phyloP scores from a whole-genome alignment of 345 rosid species.

The Aurinia saxatilis region DNA sequence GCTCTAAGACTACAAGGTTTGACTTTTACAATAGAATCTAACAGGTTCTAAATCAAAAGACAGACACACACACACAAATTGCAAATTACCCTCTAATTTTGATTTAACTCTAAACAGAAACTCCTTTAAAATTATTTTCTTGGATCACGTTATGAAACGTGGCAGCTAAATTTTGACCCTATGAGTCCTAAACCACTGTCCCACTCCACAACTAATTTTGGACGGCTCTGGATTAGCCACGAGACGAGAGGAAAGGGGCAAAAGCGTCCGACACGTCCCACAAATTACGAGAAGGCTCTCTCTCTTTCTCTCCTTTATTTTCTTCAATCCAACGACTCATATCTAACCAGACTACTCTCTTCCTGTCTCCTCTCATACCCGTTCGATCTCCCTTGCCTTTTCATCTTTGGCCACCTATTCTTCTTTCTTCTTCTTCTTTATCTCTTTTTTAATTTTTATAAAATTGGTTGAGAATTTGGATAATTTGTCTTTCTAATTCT shows the following conservation, averaged over 20 bases:
- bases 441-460: not conserved
- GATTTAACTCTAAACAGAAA: not conserved
- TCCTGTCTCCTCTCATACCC: slow-evolving; percentile 20
- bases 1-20: not conserved
- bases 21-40: slow-evolving; percentile 13
- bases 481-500: slow-evolving; percentile 16
- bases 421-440: not conserved
- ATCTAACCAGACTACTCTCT: slow-evolving; percentile 1
- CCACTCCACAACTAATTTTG: not conserved
- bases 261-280: slow-evolving; percentile 26
- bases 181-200: not conserved
- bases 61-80: not conserved
- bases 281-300: slow-evolving; percentile 23
- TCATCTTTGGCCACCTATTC: slow-evolving; percentile 19
- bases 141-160: slow-evolving; percentile 26
- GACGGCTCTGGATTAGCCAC: slow-evolving; percentile 24
- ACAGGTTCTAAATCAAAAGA: not conserved
- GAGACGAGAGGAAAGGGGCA: not conserved
- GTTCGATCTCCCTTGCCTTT: slow-evolving; percentile 22
- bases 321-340: slow-evolving; percentile 12
- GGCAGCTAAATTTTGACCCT: slow-evolving; percentile 18
- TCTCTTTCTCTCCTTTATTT: too few species aligned
- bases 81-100: not conserved
- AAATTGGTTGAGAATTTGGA: not conserved
- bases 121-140: not conserved